phyloP scores from a whole-genome alignment of 2,329 filamentous ascomycete species.

The Sporothrix pallida region DNA sequence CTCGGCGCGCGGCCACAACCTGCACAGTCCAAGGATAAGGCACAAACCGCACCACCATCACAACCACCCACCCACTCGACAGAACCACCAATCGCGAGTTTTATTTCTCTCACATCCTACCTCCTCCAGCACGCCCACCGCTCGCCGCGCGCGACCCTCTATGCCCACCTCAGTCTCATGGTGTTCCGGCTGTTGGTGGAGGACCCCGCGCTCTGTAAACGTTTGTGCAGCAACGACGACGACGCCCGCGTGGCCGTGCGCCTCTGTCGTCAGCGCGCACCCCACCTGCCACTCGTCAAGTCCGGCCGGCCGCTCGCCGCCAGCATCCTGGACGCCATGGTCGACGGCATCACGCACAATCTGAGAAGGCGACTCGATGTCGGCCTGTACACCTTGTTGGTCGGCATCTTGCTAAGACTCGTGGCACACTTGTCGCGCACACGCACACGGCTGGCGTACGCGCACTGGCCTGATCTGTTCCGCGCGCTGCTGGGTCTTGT shows the following conservation, averaged over 20 bases:
- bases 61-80: constrained; percentile 42
- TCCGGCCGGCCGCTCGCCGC: constrained; percentile 76
- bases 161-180: constrained; percentile 84
- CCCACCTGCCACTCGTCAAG: constrained; percentile 76
- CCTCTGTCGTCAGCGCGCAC: constrained; percentile 86
- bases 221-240: constrained; percentile 62
- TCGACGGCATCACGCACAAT: constrained; percentile 94
- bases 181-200: constrained; percentile 86
- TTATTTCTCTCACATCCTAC: constrained; percentile 89
- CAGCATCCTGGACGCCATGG: constrained; percentile 81
- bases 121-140: constrained; percentile 91
- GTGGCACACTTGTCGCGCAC: constrained; percentile 84
- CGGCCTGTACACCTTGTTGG: constrained; percentile 78
- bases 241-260: constrained; percentile 69
- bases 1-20: constrained; percentile 46
- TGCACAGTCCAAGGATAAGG: neutral
- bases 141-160: constrained; percentile 76
- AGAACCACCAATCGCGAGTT: constrained; percentile 78
- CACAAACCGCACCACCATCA: neutral
- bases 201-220: constrained; percentile 80
- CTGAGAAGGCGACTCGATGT: constrained; percentile 83
- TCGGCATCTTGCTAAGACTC: constrained; percentile 81
- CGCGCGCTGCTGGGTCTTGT: constrained; percentile 84
- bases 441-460: constrained; percentile 77
- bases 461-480: constrained; percentile 96